Evolutionary conservation across 176 grass and related monocot genomes (phyloP), one percentile per base, ranked within the genome.

Genomic region (Oryza coarctata): DNA sequence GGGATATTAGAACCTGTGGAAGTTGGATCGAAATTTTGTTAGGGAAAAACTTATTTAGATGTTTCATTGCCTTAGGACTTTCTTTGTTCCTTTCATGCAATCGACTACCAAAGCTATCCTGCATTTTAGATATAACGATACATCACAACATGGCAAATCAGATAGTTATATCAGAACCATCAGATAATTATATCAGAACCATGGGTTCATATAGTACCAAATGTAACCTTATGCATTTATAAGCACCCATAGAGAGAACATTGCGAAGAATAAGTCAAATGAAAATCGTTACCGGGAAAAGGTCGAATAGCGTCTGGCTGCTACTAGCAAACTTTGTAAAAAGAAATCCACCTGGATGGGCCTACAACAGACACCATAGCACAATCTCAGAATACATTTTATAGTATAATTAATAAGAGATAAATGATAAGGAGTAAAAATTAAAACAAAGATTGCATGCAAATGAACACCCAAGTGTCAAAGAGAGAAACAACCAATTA

Each of bases 291-390:
- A 99, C 95, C 72, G 95, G 95, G 72, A 98, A 98, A 90, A 98
- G 90, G 82, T 98, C 95, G 79, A 98, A 94, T 78, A 98, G 82
- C 8, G 95, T 86, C 68, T 94, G 93, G 79, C 90, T 94, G 55
- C 86, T 98, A 83, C 90, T 98, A 63, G 90, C 91, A 26, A 98
- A 98, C 84, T 98, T 98, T 13, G 95, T 95, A 85, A 98, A 98
- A 79, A 98, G 86, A 84, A 98, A 92, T 45, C 95, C 95, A 83
- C 95, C 95, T 86, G 95, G 92, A 88, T 98, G 95, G 57, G 92
- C 84, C 95, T 98, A 86, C 72, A 88, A 80, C 34, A 86, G 13
- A 88, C 6, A 77, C 50, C 27, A 76, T 55, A 78, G 35, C 68
- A 89, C 20, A 47, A 86, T 65, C 68, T 79, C 85, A 87, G 38